Evolutionary conservation across 164 flowering plant species (phyloP).

Genomic region (Annona squamosa): DNA sequence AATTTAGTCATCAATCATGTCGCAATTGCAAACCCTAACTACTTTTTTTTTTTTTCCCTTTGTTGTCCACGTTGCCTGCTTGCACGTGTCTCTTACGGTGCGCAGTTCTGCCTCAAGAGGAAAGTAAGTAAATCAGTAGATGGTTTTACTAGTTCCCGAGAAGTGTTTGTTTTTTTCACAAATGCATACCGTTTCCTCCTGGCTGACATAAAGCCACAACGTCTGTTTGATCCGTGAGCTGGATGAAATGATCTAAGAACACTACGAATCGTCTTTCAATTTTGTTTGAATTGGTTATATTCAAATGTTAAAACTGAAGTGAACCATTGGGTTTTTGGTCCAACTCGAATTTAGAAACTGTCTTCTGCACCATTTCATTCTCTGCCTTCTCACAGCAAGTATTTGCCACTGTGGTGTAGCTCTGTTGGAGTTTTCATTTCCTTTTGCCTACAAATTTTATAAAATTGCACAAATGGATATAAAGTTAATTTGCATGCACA

Average conservation of each 20-base stretch:
- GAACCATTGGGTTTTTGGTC: not conserved
- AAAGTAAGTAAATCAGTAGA: slow-evolving; percentile 50
- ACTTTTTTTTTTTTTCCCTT: slow-evolving; percentile 4
- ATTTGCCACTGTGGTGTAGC: not conserved
- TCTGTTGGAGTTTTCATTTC: not conserved
- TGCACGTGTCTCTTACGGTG: slow-evolving; percentile 30
- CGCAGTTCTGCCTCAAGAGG: slow-evolving; percentile 85
- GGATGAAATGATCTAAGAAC: not conserved
- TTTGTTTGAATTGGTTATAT: not conserved
- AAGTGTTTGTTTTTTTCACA: not conserved
- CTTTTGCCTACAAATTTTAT: not conserved
- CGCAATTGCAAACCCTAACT: not conserved
- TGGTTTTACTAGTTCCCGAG: not conserved
- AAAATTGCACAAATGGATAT: not conserved
- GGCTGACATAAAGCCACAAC: not conserved
- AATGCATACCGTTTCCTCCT: not conserved
- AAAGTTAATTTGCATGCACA: not conserved
- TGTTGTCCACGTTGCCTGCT: too few species aligned
- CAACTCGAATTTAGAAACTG: not conserved
- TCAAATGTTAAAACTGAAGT: not conserved
- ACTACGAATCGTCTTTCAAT: not conserved
- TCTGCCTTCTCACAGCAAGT: not conserved
- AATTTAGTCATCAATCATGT: not conserved
- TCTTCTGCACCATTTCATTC: not conserved
- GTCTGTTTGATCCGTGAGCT: not conserved